Evolutionary conservation across 2,329 filamentous ascomycete genomes (phyloP), one percentile per base, ranked within the genome.

Genomic region (Chrysosporium keratinophilum): DNA sequence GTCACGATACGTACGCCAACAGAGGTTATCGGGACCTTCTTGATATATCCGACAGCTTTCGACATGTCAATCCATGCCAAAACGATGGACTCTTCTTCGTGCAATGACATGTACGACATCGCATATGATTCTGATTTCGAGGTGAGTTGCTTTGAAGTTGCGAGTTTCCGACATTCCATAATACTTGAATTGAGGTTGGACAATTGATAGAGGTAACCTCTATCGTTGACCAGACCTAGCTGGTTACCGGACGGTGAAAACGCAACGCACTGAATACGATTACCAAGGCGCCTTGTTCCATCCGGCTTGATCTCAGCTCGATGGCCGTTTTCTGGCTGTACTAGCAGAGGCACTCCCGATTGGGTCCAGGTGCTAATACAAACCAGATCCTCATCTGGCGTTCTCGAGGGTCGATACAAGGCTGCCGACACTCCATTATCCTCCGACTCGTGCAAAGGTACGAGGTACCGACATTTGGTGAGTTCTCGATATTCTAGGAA

Each of bases 361-460:
- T 72, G 71, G 1, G 71, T 73, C 71, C 71, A 73, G 0, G 70
- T 72, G 1, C 65, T 69, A 14, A 73, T 61, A 49, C 70, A 72
- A 3, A 73, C 56, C 14, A 72, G 51, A 40, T 67, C 62, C 12
- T 70, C 69, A 33, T 69, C 67, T 2, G 62, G 65, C 5, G 65
- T 62, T 11, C 55, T 45, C 3, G 63, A 65, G 1, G 67, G 63
- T 9, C 69, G 64, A 48, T 67, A 69, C n/a, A 71, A 61, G 1
- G 66, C 69, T 0, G 69, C 62, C 0, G 70, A 67, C 1, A 72
- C 58, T 0, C 71, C 71, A 41, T 69, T 68, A 51, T 73, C 71
- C 58, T 73, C 71, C 0, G 67, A 71, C 52, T 73, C 69, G 44
- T 72, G 69, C 7, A 72, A 52, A 0, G 69, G 67, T 1, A 73